phyloP scores from a whole-genome alignment of 2,329 filamentous ascomycete genomes.

The Colletotrichum sp. region DNA sequence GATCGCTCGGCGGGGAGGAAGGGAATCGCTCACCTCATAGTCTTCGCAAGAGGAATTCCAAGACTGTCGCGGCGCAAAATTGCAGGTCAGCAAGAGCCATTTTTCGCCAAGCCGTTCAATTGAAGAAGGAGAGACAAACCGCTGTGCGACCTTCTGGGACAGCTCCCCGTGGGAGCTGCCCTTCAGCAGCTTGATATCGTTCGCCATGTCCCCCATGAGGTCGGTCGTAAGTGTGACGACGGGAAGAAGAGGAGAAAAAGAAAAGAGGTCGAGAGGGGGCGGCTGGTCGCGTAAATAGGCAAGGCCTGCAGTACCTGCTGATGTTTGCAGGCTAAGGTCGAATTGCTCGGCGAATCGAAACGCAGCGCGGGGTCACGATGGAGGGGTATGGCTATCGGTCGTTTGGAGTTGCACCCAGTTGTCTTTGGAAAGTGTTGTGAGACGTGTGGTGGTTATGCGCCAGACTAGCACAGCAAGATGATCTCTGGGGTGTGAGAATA shows the following conservation, averaged over 20 bases:
- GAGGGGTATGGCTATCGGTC: slow-evolving; percentile 17
- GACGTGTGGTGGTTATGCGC: not conserved
- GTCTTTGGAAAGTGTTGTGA: not conserved
- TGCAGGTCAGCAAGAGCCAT: not conserved
- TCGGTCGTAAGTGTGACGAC: slow-evolving; percentile 19
- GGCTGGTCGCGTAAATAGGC: not conserved
- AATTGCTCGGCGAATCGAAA: slow-evolving; percentile 16
- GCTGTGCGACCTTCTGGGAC: slow-evolving; percentile 34
- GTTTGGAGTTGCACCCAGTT: not conserved
- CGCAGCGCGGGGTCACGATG: slow-evolving; percentile 20
- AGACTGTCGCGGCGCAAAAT: not conserved
- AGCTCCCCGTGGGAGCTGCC: slow-evolving; percentile 38
- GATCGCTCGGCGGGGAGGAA: not conserved
- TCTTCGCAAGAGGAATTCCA: slow-evolving; percentile 19
- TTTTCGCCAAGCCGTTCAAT: not conserved
- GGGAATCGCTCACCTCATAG: slow-evolving; percentile 15
- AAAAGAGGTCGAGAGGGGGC: not conserved
- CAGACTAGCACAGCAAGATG: not conserved
- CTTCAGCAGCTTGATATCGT: slow-evolving; percentile 43
- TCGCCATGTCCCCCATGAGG: slow-evolving; percentile 33
- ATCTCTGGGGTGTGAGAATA: not conserved
- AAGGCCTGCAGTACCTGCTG: slow-evolving; percentile 10
- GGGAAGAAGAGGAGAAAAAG: not conserved
- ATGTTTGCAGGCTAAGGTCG: slow-evolving; percentile 12
- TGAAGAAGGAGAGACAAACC: slow-evolving; percentile 18